Evolutionary conservation across 371 early-diverging fungal genomes (phyloP).

Genomic region (Mucor racemosus): DNA sequence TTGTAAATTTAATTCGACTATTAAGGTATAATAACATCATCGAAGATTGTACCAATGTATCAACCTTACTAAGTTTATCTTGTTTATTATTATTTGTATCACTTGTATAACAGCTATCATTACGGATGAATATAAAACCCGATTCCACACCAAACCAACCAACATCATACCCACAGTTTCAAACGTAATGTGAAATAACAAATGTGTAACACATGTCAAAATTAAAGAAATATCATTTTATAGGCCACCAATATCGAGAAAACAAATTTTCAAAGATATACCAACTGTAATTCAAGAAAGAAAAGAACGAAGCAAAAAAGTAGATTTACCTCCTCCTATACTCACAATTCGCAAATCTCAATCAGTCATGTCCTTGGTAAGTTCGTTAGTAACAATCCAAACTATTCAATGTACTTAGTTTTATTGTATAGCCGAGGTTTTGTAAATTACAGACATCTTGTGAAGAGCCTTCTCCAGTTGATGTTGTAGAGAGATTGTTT

Average conservation of each 20-base stretch:
- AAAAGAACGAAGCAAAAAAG: slow-evolving; percentile 9
- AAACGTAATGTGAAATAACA: slow-evolving; percentile 36
- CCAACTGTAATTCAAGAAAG: slow-evolving; percentile 35
- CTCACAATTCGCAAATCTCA: slow-evolving; percentile 29
- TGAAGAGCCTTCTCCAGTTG: slow-evolving; percentile 43
- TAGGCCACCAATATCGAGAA: slow-evolving; percentile 37
- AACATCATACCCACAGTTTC: slow-evolving; percentile 29
- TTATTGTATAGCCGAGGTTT: slow-evolving; percentile 29
- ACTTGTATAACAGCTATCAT: slow-evolving; percentile 35
- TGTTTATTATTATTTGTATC: slow-evolving; percentile 4
- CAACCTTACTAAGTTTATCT: background rate
- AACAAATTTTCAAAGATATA: slow-evolving; percentile 40
- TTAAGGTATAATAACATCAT: slow-evolving; percentile 9
- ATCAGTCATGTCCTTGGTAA: slow-evolving; percentile 40
- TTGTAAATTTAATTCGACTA: slow-evolving; percentile 49
- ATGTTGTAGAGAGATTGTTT: slow-evolving; percentile 45
- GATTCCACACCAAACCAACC: slow-evolving; percentile 25
- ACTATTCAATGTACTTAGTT: too few species aligned
- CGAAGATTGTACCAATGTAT: background rate
- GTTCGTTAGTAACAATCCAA: background rate
- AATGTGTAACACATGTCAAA: background rate
- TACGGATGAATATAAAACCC: slow-evolving; percentile 50
- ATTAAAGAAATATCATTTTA: background rate
- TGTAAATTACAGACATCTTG: slow-evolving; percentile 33
- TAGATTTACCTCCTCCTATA: background rate